A percentile compares a stretch with the other conserved stretches of the same genome.
Evolutionary conservation across 306 rosid genomes (phyloP).

Genomic region (Citrullus amarus): DNA sequence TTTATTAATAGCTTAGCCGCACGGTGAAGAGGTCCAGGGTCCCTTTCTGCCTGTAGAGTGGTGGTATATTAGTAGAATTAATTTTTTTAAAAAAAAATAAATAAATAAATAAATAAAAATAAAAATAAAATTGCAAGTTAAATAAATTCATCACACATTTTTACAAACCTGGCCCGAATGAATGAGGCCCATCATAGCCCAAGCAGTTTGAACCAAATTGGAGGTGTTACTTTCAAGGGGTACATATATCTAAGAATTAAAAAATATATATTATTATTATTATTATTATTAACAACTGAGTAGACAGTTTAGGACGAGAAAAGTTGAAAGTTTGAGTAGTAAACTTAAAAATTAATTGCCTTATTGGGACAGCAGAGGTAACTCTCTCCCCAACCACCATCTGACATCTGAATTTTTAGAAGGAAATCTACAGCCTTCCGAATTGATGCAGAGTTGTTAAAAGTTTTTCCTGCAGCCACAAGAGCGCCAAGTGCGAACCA

Average conservation of each 20-base stretch:
- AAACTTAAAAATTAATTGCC: constrained; percentile 9
- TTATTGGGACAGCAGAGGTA: constrained; percentile 40
- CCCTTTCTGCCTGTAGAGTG: constrained; percentile 34
- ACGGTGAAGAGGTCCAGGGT: constrained; percentile 42
- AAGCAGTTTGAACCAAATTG: constrained; percentile 55
- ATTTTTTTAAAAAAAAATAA: too few species aligned
- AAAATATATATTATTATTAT: too few species aligned
- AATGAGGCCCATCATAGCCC: constrained; percentile 63
- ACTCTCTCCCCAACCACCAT: constrained; percentile 82
- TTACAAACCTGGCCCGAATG: constrained; percentile 36
- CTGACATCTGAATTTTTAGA: constrained; percentile 26
- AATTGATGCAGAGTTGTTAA: constrained; percentile 22
- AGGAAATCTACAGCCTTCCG: constrained; percentile 41
- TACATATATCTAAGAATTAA: constrained; percentile 21
- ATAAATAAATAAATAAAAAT: too few species aligned
- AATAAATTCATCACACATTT: neutral
- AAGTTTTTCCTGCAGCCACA: constrained; percentile 45
- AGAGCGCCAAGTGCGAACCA: constrained; percentile 56
- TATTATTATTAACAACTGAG: too few species aligned
- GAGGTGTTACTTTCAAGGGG: constrained; percentile 41
- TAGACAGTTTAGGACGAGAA: too few species aligned
- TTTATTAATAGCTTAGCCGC: constrained; percentile 47
- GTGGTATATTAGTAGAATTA: neutral
- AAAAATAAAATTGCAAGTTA: too few species aligned
- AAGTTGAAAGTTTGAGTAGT: too few species aligned